Base-by-base conservation (phyloP, 78 protist genomes). In the Dictyostelium intermedium region DNA sequence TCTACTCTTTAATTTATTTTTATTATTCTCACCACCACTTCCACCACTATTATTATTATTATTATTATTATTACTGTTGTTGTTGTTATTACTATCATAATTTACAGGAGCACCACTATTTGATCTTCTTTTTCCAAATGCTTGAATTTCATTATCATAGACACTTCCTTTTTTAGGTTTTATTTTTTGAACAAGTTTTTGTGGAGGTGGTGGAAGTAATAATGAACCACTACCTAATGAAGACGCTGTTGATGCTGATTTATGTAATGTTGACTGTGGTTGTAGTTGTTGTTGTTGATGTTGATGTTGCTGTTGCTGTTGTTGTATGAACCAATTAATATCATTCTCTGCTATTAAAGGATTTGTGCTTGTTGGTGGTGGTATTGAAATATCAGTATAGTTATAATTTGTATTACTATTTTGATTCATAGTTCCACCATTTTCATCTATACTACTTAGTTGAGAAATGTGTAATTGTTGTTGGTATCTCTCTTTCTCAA, bases 181-280 rank as follows among this genome's bases (percentile, higher is more conserved):
- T 4, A 39, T 60, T 16, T 30, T 82, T 56, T 56, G 74, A 32
- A 82, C 86, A 30, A 82, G 50, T 34, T 56, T 82, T 25, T 30
- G 37, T 25, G 86, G 86, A 23, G 86, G 86, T n/a, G 86, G 86
- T 82, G 86, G 86, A 6, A 82, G 25, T 34, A 82, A 25, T 34
- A 82, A 43, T 25, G 70, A 56, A 6, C 53, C 14, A 35, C 23
- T 79, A 27, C 47, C 47, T 1, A 79, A 7, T 79, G 41, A 32
- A 43, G 32, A 32, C n/a, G 35, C 70, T 53, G n/a, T 80, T 53
- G 60, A 25, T 50, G 60, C 34, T 32, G 39, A 41, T 25, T 35
- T 25, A 18, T 45, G 39, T 34, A 37, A 10, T 47, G 45, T 79
- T 18, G 41, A 47, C 5, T 25, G n/a, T 16, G 11, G 60, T 30